Evolutionary conservation across 2,329 filamentous ascomycete species (phyloP), one percentile per base, ranked within the genome.

Genomic region (Sphaceloma murrayae): DNA sequence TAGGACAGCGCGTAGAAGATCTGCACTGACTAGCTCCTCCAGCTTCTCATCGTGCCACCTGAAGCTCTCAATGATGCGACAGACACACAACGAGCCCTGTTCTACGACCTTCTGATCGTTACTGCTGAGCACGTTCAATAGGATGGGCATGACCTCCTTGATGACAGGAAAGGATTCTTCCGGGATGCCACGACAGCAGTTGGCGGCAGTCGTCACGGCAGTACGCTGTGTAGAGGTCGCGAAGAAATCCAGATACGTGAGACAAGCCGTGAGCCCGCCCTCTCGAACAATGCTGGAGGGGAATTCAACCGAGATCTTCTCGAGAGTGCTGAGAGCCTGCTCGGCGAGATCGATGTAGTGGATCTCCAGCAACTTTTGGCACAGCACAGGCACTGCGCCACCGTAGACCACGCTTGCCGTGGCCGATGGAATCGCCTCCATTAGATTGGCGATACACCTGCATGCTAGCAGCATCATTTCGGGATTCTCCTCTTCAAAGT

Each of bases 381-480:
- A 96, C 18, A 98, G 69, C 9, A 98, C 80, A 2, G 91, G 88
- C 4, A 98, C 91, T 24, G 91, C 91, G 39, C 87, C 86, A n/a
- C 88, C 89, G 59, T 96, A 96, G 3, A 96, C 91, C 10, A 98
- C 87, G 59, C 94, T 95, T 9, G 87, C 85, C 38, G 91, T 91
- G 46, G 89, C 89, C 24, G 86, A 81, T 14, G 91, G 88, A 21
- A 98, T 69, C 18, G 89, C 93, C 62, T 98, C 91, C 91, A 98
- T 98, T 45, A 98, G 65, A 60, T 98, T 96, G 48, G 91, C 91
- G 55, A 98, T 75, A 62, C 86, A 96, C 48, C 93, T 83, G 59
- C 91, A 98, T 14, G 91, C 89, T 48, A 96, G 73, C 9, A 98
- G 78, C 89, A 96, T 96, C 49, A 96, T 85, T 62, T 98, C 91